These are phyloP conservation scores for Alternaria sp. DNA, from an alignment of 2,329 filamentous ascomycete species.

Conservation along the genomic window DNA sequence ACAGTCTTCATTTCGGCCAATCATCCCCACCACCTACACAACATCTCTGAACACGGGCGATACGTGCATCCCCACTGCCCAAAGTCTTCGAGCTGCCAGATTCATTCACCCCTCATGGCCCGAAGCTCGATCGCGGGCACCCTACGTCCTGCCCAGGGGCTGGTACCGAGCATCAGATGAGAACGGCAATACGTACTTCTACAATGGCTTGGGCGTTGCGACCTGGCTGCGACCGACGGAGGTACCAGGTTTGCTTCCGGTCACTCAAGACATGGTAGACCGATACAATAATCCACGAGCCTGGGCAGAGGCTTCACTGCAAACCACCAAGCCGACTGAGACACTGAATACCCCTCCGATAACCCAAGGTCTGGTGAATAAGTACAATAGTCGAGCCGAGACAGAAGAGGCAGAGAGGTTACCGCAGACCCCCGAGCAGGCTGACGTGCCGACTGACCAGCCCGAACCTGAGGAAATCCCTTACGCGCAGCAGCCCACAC, in stretches of 20 bases:
- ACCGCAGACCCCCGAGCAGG: not conserved
- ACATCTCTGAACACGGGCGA: not conserved
- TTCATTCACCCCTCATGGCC: not conserved
- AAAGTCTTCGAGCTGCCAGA: not conserved
- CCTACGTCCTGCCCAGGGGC: not conserved
- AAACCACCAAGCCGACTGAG: not conserved
- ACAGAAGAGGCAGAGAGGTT: not conserved
- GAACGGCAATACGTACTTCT: not conserved
- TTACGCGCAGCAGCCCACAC: not conserved
- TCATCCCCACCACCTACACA: not conserved
- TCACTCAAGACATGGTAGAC: not conserved
- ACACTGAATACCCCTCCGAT: not conserved
- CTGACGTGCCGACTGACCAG: not conserved
- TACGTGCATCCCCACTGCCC: not conserved
- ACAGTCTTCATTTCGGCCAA: not conserved
- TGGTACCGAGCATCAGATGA: not conserved
- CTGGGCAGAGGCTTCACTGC: not conserved
- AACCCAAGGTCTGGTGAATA: not conserved
- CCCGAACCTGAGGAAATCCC: not conserved
- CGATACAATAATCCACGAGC: not conserved
- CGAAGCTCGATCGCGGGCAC: not conserved
- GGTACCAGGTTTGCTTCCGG: not conserved
- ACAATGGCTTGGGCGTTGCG: not conserved
- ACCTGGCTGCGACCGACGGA: not conserved
- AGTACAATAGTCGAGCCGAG: not conserved